Evolutionary conservation across 2,329 filamentous ascomycete genomes (phyloP).

Genomic region (Trichophaea hybrida): DNA sequence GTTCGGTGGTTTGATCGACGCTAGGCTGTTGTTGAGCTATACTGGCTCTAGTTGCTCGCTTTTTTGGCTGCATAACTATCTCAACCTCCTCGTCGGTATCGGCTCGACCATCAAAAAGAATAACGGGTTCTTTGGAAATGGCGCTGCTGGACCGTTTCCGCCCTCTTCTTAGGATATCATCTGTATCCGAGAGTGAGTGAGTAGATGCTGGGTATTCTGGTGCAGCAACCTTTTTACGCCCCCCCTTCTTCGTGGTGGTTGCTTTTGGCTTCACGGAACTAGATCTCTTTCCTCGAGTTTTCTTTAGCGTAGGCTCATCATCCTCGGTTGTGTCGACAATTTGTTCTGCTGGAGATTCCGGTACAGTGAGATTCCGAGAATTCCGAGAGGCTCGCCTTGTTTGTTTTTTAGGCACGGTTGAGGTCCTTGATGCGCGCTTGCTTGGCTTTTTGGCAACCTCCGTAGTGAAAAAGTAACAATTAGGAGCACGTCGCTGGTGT

Average conservation of each 20-base stretch:
- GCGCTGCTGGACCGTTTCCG: constrained; percentile 46
- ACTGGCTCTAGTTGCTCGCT: constrained; percentile 27
- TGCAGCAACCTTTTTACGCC: constrained; percentile 28
- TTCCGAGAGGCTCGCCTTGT: background rate
- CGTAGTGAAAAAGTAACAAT: constrained; percentile 71
- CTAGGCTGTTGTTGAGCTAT: constrained; percentile 32
- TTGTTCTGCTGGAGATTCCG: background rate
- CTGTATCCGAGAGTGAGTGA: background rate
- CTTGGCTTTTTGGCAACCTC: constrained; percentile 46
- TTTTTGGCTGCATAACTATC: constrained; percentile 28
- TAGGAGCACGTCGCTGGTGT: constrained; percentile 62
- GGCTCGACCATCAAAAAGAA: constrained; percentile 36
- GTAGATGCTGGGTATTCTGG: background rate
- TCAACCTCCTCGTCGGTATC: constrained; percentile 16
- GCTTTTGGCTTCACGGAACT: background rate
- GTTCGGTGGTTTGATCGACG: constrained; percentile 22
- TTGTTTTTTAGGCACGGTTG: constrained; percentile 26
- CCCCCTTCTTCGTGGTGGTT: constrained; percentile 39
- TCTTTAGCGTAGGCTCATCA: background rate
- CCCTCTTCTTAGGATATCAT: constrained; percentile 30
- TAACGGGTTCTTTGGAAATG: constrained; percentile 7
- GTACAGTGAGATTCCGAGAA: too few relatives aligned
- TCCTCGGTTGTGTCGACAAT: background rate
- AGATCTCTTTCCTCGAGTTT: background rate
- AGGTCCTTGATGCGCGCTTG: constrained; percentile 50